Percentiles rank a stretch among this genome's conserved stretches.
phyloP scores from a whole-genome alignment of 2,329 filamentous ascomycete species.

The Neopestalotiopsis clavispora region DNA sequence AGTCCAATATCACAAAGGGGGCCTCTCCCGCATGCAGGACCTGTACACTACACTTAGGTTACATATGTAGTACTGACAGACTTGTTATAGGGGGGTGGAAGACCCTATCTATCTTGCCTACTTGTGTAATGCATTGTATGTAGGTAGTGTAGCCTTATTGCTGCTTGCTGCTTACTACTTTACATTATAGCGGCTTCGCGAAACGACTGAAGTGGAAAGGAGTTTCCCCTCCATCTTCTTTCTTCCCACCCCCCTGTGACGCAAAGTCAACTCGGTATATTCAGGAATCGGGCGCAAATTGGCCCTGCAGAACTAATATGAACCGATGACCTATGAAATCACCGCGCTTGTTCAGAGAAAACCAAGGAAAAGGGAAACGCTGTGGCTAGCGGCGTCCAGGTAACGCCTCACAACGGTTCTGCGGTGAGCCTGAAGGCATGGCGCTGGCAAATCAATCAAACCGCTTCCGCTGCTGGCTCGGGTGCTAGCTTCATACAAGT shows the following conservation, averaged over 20 bases:
- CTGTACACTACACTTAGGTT: not conserved
- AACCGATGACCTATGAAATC: not conserved
- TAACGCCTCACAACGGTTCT: conserved; percentile 1
- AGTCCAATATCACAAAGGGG: not conserved
- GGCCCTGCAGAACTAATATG: not conserved
- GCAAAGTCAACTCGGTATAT: no score
- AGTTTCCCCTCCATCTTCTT: no score
- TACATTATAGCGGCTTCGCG: no score
- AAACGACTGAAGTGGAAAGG: no score
- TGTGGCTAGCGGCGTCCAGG: not conserved
- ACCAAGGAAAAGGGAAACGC: not conserved
- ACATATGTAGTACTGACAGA: not conserved
- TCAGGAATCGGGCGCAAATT: no score
- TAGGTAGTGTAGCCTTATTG: no score
- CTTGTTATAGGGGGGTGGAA: no score
- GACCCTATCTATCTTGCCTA: no score
- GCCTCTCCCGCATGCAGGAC: not conserved
- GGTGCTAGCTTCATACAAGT: not conserved
- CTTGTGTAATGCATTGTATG: no score
- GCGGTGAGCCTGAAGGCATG: not conserved
- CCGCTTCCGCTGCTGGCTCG: not conserved
- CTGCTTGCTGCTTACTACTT: no score
- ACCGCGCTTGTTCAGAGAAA: not conserved
- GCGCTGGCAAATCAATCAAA: not conserved
- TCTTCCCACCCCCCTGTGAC: no score